Evolutionary conservation across 225 moss, liverwort and hornwort genomes (phyloP), one percentile per base, ranked within the genome.

Genomic region (Lunularia cruciata): DNA sequence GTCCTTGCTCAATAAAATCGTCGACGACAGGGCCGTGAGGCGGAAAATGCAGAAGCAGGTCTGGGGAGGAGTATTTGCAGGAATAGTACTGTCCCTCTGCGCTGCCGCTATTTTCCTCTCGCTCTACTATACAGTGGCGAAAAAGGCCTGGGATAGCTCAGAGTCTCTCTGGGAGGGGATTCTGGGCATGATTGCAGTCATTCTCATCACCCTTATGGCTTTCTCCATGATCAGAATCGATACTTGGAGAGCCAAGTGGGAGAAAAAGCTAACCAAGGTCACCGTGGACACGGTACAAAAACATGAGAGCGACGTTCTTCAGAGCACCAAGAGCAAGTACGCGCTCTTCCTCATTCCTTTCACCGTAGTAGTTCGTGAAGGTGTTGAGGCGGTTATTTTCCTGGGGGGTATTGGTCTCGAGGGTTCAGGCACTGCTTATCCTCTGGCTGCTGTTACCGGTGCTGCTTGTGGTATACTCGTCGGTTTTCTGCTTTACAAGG

Each of bases 141-240:
- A 86, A 70, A 9, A 80, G 15, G 82, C 77, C 23, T 90, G 90
- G 90, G 85, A 70, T 6, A 86, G 69, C 63, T 69, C 87, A 3
- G 90, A 87, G 60, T 14, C 62, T 0, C 65, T 90, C 7, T 90
- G 90, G 90, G 85, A 90, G 69, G 87, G 83, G 18, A 80, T 87
- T 22, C 65, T 87, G 13, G 78, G 80, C 18, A 65, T 86, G 11
- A 45, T 87, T 0, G 90, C 86, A 0, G 83, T 86, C 0, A 37
- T 81, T 32, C 77, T 87, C 36, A 87, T 90, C 65, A 86, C 90
- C 0, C 0, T 75, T 7, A 87, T 90, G 90, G 90, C 86, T 19
- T 71, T 90, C 5, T 82, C 87, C 61, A 90, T 90, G 87, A 31
- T 90, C 43, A 69, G 87, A 5, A 83, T 87, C 13, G 90, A 90